These are phyloP conservation scores for Dentipellis fragilis DNA, from an alignment of 768 basidiomycete genomes.

Conservation along the genomic window DNA sequence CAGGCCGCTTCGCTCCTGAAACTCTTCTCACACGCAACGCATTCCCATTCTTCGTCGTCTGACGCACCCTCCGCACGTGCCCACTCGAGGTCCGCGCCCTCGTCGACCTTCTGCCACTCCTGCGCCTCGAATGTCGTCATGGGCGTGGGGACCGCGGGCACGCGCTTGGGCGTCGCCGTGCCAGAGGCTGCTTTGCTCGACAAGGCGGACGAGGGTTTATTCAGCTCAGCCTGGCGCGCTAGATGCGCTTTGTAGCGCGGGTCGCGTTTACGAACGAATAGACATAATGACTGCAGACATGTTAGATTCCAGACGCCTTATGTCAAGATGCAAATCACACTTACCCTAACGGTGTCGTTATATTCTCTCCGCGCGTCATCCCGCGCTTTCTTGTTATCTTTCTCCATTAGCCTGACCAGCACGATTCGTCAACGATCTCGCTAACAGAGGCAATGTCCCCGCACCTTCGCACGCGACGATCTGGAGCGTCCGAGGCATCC, in stretches of 20 bases:
- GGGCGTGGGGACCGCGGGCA: conserved; percentile 24
- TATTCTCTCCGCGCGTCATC: conserved; percentile 86
- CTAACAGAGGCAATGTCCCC: conserved; percentile 5
- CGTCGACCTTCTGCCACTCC: conserved; percentile 74
- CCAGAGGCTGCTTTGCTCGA: conserved; percentile 5
- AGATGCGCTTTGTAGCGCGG: conserved; percentile 72
- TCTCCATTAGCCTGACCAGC: conserved; percentile 74
- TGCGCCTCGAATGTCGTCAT: conserved; percentile 62
- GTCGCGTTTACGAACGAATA: conserved; percentile 79
- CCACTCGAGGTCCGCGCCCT: conserved; percentile 65
- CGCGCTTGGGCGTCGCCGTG: conserved; percentile 20
- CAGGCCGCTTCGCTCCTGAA: conserved; percentile 91
- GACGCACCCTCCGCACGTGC: conserved; percentile 53
- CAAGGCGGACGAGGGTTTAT: conserved; percentile 15
- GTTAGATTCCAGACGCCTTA: too few species aligned
- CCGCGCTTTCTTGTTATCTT: conserved; percentile 87
- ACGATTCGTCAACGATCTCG: neutral
- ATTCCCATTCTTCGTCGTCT: conserved; percentile 81
- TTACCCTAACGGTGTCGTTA: conserved; percentile 81
- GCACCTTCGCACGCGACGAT: conserved; percentile 72
- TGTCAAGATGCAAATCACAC: conserved; percentile 15
- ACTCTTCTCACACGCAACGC: conserved; percentile 85
- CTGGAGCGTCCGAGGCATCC: conserved; percentile 77
- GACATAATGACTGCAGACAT: conserved; percentile 49
- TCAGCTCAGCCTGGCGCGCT: conserved; percentile 33